Base-by-base conservation (phyloP, 805 yeast genomes). In the baker's yeast (Saccharomyces cerevisiae) region DNA sequence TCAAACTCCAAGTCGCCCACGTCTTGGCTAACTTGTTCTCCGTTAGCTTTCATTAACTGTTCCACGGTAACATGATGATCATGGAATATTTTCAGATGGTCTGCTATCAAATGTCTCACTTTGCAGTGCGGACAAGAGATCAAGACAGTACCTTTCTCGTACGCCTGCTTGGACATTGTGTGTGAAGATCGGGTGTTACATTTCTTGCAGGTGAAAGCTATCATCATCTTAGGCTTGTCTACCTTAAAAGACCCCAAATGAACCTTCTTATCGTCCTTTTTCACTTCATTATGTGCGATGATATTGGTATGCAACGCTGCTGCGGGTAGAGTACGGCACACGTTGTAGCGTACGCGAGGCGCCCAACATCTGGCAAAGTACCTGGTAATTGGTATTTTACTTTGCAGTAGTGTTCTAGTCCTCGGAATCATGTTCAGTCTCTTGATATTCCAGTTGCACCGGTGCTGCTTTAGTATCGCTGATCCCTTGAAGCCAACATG, bases 91-190 rank as follows among this genome's bases (percentile, higher is more conserved):
- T 83, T 84, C 55, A 86, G 71, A 65, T 86, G 91, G 67, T 92
- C 98, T 0, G 97, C 96, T 46, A 92, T 91, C 65, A 92, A 73
- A 67, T 92, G 98, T 59, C 97, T 80, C 64, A 81, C 84, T 59
- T 85, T 78, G 69, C 98, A 92, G 14, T 90, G 87, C 0, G 98
- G 98, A 67, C 98, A 92, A 64, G 89, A 89, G 26, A 92, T 85
- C 51, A 89, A 72, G 2, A 92, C 96, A 0, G 96, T 84, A 1
- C 98, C 98, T 9, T 76, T 73, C 13, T 85, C 81, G 67, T 92
- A 92, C 0, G 97, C 91, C 70, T 92, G 98, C 61, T 91, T 91
- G 5, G 96, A 86, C 65, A 92, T 85, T n/a, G 85, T 79, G 65
- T 92, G 98, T 3, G 90, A 82, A 0, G 97, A 89, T 53, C 97